Base-by-base conservation (phyloP, 208 protist species). In the Leishmania martiniquensis region DNA sequence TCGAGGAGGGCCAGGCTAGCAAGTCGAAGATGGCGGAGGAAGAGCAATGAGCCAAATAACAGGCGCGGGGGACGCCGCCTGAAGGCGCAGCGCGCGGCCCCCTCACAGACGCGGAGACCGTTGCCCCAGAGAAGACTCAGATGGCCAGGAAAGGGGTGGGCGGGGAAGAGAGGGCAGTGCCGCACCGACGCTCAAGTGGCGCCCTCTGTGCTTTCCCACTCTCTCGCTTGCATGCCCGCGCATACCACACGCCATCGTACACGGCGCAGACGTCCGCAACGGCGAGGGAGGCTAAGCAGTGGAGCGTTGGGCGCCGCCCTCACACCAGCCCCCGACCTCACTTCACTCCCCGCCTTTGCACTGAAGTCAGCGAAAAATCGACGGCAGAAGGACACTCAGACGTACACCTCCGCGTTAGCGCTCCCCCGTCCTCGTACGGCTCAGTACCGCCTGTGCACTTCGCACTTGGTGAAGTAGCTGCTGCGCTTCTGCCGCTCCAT, bases 401-500 rank as follows among this genome's bases (percentile, higher is more conserved):
- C 20, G 20, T 25, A 44, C 20, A 45, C 63, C 6, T 47, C n/a
- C 22, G 25, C 32, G 20, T 29, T 9, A 13, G 4, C 12, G 20
- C 29, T 67, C 34, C n/a, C 60, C n/a, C 60, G 60, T 67, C 60
- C 37, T 39, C 60, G 34, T 17, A 13, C 20, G 13, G 20, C 34
- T 75, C 80, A 95, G 51, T 87, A 89, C 4, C 89, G 80, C 71
- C 81, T 93, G 78, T 95, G 91, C 2, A 77, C 84, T 52, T 93
- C 91, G 47, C 84, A 83, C 47, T 89, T 89, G 29, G 89, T 95
- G 80, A 95, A 95, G 80, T 90, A 91, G 37, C 45, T 87, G 4
- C 65, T 89, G 67, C 85, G 89, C 76, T 90, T 81, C 69, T 91
- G 88, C 68, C 84, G 72, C 60, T 93, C 83, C 57, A 89, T 79